These are phyloP conservation scores for Dalbergia oliveri DNA, from an alignment of 306 rosid genomes.

Conservation along the genomic window DNA sequence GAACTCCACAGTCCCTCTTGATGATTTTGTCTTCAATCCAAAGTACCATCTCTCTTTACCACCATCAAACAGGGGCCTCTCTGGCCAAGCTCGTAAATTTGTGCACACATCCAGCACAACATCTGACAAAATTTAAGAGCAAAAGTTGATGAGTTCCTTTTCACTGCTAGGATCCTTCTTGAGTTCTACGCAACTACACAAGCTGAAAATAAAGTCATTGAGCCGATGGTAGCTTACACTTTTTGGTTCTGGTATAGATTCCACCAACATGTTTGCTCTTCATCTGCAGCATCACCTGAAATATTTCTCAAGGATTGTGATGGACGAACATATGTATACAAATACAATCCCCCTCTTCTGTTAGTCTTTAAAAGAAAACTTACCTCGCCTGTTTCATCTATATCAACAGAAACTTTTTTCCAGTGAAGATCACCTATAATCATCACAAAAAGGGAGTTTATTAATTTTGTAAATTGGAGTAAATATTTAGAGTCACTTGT, in stretches of 20 bases:
- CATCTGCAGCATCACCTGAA: slow-evolving; percentile 93
- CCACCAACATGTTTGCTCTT: slow-evolving; percentile 94
- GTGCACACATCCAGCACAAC: slow-evolving; percentile 81
- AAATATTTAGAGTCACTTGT: neutral
- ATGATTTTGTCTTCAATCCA: slow-evolving; percentile 80
- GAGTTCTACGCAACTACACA: neutral
- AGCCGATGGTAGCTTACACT: slow-evolving; percentile 60
- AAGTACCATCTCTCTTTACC: slow-evolving; percentile 87
- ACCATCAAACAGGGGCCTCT: slow-evolving; percentile 75
- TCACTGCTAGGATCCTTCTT: neutral
- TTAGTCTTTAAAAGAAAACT: neutral
- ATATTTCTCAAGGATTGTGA: slow-evolving; percentile 30
- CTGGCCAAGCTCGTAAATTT: slow-evolving; percentile 87
- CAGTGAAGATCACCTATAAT: slow-evolving; percentile 96
- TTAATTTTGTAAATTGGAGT: neutral
- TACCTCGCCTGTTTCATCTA: slow-evolving; percentile 86
- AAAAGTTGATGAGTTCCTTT: neutral
- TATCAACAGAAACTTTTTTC: slow-evolving; percentile 90
- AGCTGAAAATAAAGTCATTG: neutral
- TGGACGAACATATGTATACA: neutral
- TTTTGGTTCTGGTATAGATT: slow-evolving; percentile 94
- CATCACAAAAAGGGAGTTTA: slow-evolving; percentile 14
- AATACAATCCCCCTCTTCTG: neutral
- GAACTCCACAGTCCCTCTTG: slow-evolving; percentile 86
- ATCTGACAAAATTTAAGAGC: slow-evolving; percentile 57